Evolutionary conservation across 768 basidiomycete species (phyloP), one percentile per base, ranked within the genome.

Genomic region (Favolaschia claudopus): DNA sequence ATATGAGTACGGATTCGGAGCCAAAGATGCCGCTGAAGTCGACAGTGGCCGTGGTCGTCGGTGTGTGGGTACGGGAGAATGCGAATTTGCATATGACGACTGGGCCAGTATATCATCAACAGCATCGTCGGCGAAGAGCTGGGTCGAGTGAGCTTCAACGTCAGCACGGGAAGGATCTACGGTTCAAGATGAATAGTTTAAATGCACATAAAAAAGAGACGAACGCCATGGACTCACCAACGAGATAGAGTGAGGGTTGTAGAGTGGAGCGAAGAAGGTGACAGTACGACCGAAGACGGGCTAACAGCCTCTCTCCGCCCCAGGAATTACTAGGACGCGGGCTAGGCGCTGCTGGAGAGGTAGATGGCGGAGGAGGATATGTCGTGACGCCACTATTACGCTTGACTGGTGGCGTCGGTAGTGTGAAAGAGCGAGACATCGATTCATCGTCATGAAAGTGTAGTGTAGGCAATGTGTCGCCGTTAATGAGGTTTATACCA

Each of bases 391-490:
- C 76, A 55, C 68, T 73, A 29, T 63, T 73, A 47, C 64, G 70
- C 49, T 62, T 71, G 63, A 49, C 64, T 63, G 65, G 73, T 62
- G 82, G 67, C 56, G 86, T 63, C 69, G 85, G 77, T 49, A 85
- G 72, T 3, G 84, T 84, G 70, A 88, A 86, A 5, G 95, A 95
- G 29, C 85, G 85, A 0, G 95, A 96, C 72, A n/a, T n/a, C n/a
- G n/a, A n/a, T n/a, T 98, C 96, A 66, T 99, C 96, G 70, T 99
- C 97, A 72, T 99, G 97, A 74, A 99, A 99, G 74, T 95, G 87
- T 3, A 99, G 83, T 1, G 92, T 93, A 0, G 95, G 93, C 0
- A 97, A 82, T 1, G 95, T 92, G 46, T 89, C 86, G 28, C 91
- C 90, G 64, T 87, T 92, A 63, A 89, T 92, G 55, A 94, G 88